Conservation (phyloP, 148 eudicot species). For the Amaranthus hypochondriacus region DNA sequence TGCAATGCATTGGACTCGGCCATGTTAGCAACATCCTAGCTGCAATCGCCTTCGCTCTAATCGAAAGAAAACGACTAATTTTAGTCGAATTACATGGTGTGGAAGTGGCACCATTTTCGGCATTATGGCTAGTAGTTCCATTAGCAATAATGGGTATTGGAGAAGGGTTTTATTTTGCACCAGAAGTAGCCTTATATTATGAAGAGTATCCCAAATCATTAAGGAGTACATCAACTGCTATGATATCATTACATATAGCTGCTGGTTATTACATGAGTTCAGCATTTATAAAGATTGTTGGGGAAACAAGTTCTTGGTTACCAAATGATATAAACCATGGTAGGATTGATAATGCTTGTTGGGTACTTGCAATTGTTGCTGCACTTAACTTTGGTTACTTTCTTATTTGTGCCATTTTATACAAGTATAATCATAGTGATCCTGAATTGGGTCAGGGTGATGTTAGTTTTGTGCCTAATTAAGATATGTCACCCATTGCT, state of each 20-base stretch:
- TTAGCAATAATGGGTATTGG: constrained; percentile 32
- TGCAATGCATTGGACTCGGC: constrained; percentile 37
- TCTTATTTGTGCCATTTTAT: constrained; percentile 23
- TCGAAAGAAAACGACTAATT: constrained; percentile 41
- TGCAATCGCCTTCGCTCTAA: constrained; percentile 34
- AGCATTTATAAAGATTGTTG: constrained; percentile 23
- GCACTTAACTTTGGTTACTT: constrained; percentile 28
- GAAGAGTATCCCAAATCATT: constrained; percentile 34
- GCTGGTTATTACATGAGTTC: constrained; percentile 35
- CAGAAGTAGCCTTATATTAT: constrained; percentile 32
- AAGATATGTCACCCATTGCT: background rate
- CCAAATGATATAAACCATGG: constrained; percentile 40
- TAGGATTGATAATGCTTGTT: constrained; percentile 29
- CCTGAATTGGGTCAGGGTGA: background rate
- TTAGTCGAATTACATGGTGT: background rate
- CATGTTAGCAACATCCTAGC: constrained; percentile 35
- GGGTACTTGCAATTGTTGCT: constrained; percentile 24
- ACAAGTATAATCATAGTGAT: constrained; percentile 24
- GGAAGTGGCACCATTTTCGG: constrained; percentile 27
- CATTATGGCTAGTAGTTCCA: constrained; percentile 28
- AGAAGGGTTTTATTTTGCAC: constrained; percentile 29
- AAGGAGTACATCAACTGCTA: constrained; percentile 30
- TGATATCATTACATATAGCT: constrained; percentile 30
- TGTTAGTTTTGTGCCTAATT: background rate
- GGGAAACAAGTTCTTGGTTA: constrained; percentile 27